Evolutionary conservation across 2,329 filamentous ascomycete genomes (phyloP).

Genomic region (Fusarium setosum): DNA sequence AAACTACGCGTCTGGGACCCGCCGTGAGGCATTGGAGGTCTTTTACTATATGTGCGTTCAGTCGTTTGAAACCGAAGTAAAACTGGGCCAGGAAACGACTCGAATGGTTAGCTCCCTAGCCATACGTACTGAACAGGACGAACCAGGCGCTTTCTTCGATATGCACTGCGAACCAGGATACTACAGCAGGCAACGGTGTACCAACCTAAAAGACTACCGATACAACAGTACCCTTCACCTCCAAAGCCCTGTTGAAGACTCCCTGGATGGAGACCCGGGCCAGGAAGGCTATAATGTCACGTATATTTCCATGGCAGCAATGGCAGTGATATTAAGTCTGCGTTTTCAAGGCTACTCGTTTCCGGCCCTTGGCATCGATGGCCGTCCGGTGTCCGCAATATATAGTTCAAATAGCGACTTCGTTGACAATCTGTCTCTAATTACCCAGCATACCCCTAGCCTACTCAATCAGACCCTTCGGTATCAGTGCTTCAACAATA

Average conservation of each 20-base stretch:
- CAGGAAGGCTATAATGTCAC: background rate
- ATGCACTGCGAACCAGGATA: background rate
- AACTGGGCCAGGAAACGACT: background rate
- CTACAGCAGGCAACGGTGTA: too few species aligned
- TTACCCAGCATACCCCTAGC: background rate
- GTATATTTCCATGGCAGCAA: background rate
- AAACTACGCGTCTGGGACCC: too few species aligned
- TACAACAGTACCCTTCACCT: background rate
- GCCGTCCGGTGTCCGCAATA: too few species aligned
- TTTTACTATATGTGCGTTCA: background rate
- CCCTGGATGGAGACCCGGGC: background rate
- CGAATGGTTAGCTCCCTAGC: background rate
- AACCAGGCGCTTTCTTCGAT: background rate
- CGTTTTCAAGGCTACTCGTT: background rate
- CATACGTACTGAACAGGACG: background rate
- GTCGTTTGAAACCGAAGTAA: background rate
- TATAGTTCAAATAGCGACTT: background rate
- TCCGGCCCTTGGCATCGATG: too few species aligned
- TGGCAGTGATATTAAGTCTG: background rate
- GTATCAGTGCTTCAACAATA: background rate
- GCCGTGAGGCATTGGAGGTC: background rate
- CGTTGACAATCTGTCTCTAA: background rate
- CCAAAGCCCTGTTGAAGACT: background rate
- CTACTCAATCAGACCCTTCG: background rate
- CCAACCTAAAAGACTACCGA: too few species aligned